Conservation (phyloP, 441 rosid species). For the Jatropha multifida region DNA sequence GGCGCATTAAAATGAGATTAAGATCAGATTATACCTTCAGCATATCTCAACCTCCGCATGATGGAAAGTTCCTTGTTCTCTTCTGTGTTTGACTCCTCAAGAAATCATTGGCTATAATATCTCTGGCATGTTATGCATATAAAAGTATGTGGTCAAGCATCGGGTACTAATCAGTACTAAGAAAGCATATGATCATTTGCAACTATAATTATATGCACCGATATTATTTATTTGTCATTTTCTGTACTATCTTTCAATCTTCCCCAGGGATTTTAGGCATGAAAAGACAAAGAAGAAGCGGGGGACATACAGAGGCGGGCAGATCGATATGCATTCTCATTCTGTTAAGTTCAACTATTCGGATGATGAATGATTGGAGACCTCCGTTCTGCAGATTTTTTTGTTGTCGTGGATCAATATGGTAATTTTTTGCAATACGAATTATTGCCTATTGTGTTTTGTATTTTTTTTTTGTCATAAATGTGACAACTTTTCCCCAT, state of each 20-base stretch:
- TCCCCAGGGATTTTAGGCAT: constrained; percentile 78
- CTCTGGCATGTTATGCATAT: neutral
- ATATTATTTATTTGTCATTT: neutral
- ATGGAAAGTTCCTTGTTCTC: neutral
- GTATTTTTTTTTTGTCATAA: too few relatives aligned
- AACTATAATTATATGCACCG: neutral
- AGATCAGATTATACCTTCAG: neutral
- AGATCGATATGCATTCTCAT: constrained; percentile 78
- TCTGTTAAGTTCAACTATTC: constrained; percentile 84
- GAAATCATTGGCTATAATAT: neutral
- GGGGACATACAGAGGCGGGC: constrained; percentile 92
- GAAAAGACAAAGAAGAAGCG: constrained; percentile 99
- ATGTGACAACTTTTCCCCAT: too few relatives aligned
- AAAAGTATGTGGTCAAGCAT: neutral
- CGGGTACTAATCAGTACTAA: neutral
- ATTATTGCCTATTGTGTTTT: too few relatives aligned
- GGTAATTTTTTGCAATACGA: too few relatives aligned
- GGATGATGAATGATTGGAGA: constrained; percentile 58
- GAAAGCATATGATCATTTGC: neutral
- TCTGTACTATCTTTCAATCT: constrained; percentile 2
- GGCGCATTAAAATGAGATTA: neutral
- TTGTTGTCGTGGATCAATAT: too few relatives aligned
- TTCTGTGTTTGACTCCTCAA: neutral
- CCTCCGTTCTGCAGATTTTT: constrained; percentile 2
- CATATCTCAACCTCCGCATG: too few relatives aligned